phyloP scores from a whole-genome alignment of 805 yeast genomes.

The Saturnispora quitensis region DNA sequence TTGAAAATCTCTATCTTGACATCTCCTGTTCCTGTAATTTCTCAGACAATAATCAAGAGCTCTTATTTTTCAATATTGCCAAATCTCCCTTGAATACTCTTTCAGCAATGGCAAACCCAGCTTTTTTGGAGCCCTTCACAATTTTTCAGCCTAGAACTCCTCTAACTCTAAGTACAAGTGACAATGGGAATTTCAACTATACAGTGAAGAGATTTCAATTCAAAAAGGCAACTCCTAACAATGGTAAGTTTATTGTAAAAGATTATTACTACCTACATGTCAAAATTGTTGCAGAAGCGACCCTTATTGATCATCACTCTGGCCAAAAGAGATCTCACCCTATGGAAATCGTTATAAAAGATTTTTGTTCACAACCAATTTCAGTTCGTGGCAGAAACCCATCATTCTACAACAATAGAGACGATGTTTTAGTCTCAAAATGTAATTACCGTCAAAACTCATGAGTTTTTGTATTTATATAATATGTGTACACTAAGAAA shows the following conservation, averaged over 20 bases:
- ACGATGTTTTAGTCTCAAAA: slow-evolving; percentile 31
- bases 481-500: not conserved
- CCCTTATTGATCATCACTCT: not conserved
- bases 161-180: not conserved
- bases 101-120: not conserved
- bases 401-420: slow-evolving; percentile 45
- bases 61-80: slow-evolving; percentile 2
- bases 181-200: not conserved
- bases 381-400: slow-evolving; percentile 57
- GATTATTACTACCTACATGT: slow-evolving; percentile 33
- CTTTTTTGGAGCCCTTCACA: not conserved
- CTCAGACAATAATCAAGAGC: slow-evolving; percentile 10
- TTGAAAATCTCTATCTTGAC: slow-evolving; percentile 1
- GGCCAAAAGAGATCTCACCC: slow-evolving; percentile 1
- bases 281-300: slow-evolving; percentile 10
- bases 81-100: not conserved
- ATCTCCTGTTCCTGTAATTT: slow-evolving; percentile 14
- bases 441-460: not conserved
- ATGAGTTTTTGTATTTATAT: not conserved
- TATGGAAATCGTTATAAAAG: not conserved
- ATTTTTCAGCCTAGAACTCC: not conserved
- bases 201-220: slow-evolving; percentile 36
- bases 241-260: slow-evolving; percentile 36
- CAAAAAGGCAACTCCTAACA: slow-evolving; percentile 44
- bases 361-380: slow-evolving; percentile 34